A percentile compares a stretch with the other conserved stretches of the same genome.
Conservation (phyloP, 805 yeast genomes). For the Groenewaldozyma salmanticensis region DNA sequence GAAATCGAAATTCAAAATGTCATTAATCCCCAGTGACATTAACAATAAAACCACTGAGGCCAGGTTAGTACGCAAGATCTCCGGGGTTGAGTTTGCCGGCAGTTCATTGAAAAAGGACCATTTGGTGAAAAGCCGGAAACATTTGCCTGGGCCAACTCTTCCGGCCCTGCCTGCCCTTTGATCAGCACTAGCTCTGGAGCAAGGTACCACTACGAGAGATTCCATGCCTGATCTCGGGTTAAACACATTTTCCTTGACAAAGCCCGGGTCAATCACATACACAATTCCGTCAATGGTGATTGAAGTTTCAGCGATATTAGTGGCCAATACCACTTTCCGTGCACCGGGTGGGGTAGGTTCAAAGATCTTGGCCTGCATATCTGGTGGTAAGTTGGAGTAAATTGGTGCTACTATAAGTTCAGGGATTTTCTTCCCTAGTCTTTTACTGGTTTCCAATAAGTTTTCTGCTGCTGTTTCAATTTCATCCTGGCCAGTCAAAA, state of each 20-base stretch:
- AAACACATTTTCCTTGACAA: conserved; percentile 80
- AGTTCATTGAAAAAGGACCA: conserved; percentile 68
- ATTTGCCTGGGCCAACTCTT: conserved; percentile 92
- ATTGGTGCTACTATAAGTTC: conserved; percentile 78
- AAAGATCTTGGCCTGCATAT: conserved; percentile 79
- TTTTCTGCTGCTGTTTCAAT: conserved; percentile 72
- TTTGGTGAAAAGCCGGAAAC: conserved; percentile 85
- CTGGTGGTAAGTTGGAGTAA: conserved; percentile 85
- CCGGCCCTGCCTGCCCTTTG: conserved; percentile 98
- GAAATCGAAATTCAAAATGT: conserved; percentile 71
- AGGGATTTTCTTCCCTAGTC: conserved; percentile 50
- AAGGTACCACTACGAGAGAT: conserved; percentile 69
- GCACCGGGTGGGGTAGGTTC: conserved; percentile 78
- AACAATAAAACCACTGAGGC: conserved; percentile 75
- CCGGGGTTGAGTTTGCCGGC: conserved; percentile 76
- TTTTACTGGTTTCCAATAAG: conserved; percentile 52
- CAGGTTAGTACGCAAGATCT: conserved; percentile 81
- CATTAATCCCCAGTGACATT: conserved; percentile 84
- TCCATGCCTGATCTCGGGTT: conserved; percentile 90
- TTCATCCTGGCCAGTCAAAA: conserved; percentile 91
- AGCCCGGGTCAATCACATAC: conserved; percentile 92
- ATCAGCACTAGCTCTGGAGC: conserved; percentile 91
- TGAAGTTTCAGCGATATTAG: conserved; percentile 96
- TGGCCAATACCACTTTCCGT: conserved; percentile 85
- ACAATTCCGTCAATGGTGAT: conserved; percentile 89